These are phyloP conservation scores for Mycena latifolia DNA, from an alignment of 768 basidiomycete species.

Conservation along the genomic window DNA sequence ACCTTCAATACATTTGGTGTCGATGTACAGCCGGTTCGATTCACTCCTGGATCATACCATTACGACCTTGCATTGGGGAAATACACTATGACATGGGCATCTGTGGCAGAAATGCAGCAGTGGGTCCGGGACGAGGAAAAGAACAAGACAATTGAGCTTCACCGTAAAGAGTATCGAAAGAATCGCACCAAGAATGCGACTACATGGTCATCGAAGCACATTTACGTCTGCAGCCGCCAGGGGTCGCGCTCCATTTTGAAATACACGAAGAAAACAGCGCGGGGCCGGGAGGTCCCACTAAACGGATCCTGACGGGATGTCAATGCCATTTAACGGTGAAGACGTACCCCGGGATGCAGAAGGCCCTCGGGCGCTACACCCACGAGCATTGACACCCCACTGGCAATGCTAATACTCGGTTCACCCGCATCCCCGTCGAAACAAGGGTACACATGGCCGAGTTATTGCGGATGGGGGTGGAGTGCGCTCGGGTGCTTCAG, in stretches of 20 bases:
- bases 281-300: conserved; percentile 12
- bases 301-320: conserved; percentile 1
- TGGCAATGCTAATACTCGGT: conserved; percentile 8
- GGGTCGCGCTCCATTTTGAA: conserved; percentile 10
- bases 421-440: conserved; percentile 2
- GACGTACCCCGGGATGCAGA: conserved; percentile 15
- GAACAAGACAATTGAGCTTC: conserved; percentile 10
- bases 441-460: background rate
- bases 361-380: conserved; percentile 6
- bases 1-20: conserved; percentile 10
- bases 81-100: background rate
- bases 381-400: conserved; percentile 23
- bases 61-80: conserved; percentile 4
- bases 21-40: background rate
- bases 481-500: background rate
- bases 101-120: conserved; percentile 3
- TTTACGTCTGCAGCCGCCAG: conserved; percentile 18
- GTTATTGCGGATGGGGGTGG: background rate
- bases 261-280: background rate
- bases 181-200: background rate
- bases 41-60: conserved; percentile 5
- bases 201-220: conserved; percentile 7
- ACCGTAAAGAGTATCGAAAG: conserved; percentile 10
- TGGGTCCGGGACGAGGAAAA: conserved; percentile 5
- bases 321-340: conserved; percentile 13